Evolutionary conservation across 2,329 filamentous ascomycete genomes (phyloP).

Genomic region (Diplodia mutila): DNA sequence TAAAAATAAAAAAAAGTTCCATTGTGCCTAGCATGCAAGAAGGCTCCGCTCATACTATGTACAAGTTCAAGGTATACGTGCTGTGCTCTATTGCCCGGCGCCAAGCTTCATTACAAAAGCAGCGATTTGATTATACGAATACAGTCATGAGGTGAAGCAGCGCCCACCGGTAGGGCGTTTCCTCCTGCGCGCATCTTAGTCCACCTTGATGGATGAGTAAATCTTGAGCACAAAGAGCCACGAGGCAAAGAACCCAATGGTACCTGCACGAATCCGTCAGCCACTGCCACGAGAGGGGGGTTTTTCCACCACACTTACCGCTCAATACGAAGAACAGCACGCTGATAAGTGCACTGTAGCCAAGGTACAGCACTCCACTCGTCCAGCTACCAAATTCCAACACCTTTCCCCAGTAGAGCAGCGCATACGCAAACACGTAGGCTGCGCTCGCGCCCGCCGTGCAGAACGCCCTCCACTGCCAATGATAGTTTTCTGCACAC

Average conservation of each 20-base stretch:
- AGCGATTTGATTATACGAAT: conserved; percentile 22
- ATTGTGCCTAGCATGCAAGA: background rate
- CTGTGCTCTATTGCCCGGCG: conserved; percentile 26
- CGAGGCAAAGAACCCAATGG: conserved; percentile 93
- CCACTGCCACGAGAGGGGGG: background rate
- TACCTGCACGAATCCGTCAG: conserved; percentile 59
- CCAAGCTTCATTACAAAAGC: conserved; percentile 35
- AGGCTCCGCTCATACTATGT: background rate
- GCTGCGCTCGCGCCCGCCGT: conserved; percentile 87
- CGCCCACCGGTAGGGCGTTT: background rate
- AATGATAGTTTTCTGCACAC: conserved; percentile 96
- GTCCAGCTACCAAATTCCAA: conserved; percentile 83
- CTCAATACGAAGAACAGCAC: conserved; percentile 93
- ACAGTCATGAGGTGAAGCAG: conserved; percentile 16
- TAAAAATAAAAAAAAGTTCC: too few species aligned
- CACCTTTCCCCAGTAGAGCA: conserved; percentile 89
- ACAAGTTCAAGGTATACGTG: background rate
- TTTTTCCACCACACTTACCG: conserved; percentile 62
- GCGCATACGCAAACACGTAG: conserved; percentile 89
- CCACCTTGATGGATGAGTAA: conserved; percentile 97
- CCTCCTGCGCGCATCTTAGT: conserved; percentile 54
- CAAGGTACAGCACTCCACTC: conserved; percentile 87
- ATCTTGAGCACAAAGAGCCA: conserved; percentile 95
- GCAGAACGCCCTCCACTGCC: conserved; percentile 96
- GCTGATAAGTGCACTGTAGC: conserved; percentile 87